phyloP scores from a whole-genome alignment of 495 filamentous ascomycete genomes.

The Haplographium delicatum region DNA sequence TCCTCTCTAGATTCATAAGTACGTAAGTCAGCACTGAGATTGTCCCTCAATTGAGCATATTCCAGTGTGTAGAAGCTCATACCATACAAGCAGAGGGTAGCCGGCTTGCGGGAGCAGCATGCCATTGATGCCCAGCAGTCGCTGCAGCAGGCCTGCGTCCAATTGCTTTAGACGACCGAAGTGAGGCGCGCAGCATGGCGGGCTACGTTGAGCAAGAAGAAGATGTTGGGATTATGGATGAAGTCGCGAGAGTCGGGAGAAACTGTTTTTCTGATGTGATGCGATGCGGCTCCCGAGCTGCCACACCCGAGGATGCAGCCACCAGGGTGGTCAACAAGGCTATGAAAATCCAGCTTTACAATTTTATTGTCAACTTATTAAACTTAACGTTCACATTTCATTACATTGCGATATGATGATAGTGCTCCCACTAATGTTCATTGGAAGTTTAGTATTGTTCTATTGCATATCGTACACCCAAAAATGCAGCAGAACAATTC shows the following conservation, averaged over 20 bases:
- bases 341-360: neutral
- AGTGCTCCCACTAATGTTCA: too few relatives aligned
- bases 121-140: slow-evolving; percentile 51
- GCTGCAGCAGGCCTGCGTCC: slow-evolving; percentile 43
- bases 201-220: slow-evolving; percentile 40
- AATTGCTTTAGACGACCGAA: slow-evolving; percentile 53
- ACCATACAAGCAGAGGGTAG: slow-evolving; percentile 28
- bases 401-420: neutral
- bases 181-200: slow-evolving; percentile 64
- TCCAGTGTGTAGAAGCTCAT: slow-evolving; percentile 24
- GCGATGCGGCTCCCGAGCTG: slow-evolving; percentile 1
- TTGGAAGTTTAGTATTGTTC: slow-evolving; percentile 9
- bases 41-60: slow-evolving; percentile 7
- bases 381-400: neutral
- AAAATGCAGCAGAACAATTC: slow-evolving; percentile 23
- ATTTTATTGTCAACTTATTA: neutral
- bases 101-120: slow-evolving; percentile 32
- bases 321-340: neutral
- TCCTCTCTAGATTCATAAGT: slow-evolving; percentile 41
- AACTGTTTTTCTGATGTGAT: slow-evolving; percentile 2
- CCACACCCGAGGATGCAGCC: slow-evolving; percentile 14
- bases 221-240: slow-evolving; percentile 24
- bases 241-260: slow-evolving; percentile 15
- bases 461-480: slow-evolving; percentile 29
- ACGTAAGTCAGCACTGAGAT: slow-evolving; percentile 12